phyloP scores from a whole-genome alignment of 2,329 filamentous ascomycete genomes.

The Aspergillus sp. region DNA sequence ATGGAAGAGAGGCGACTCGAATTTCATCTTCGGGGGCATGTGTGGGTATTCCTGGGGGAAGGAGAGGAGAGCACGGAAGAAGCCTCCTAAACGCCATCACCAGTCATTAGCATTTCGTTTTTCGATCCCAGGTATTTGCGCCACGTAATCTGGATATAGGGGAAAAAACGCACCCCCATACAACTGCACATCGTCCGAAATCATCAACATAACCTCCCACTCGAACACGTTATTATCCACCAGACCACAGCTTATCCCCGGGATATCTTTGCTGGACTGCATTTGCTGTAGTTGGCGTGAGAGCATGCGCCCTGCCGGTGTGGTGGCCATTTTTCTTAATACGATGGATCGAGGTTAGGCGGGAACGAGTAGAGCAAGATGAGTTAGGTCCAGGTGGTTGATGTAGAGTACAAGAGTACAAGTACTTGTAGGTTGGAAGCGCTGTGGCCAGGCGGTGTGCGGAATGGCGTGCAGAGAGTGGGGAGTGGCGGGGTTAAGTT shows the following conservation, averaged over 20 bases:
- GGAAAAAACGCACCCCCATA: constrained; percentile 65
- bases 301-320: constrained; percentile 56
- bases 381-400: too few species aligned
- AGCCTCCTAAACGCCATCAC: constrained; percentile 59
- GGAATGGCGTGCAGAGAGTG: constrained; percentile 4
- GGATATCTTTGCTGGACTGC: constrained; percentile 82
- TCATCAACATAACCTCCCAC: constrained; percentile 99
- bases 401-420: neutral
- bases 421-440: constrained; percentile 12
- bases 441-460: constrained; percentile 3
- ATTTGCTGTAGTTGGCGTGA: constrained; percentile 87
- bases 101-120: constrained; percentile 1
- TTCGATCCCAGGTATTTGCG: too few species aligned
- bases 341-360: neutral
- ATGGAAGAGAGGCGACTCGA: constrained; percentile 81
- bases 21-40: constrained; percentile 80
- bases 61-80: constrained; percentile 76
- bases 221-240: constrained; percentile 84
- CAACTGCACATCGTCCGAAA: constrained; percentile 85
- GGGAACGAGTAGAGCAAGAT: neutral
- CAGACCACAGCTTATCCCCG: constrained; percentile 87
- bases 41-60: constrained; percentile 85
- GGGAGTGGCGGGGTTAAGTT: neutral
- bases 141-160: neutral
- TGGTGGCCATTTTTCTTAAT: constrained; percentile 29